phyloP scores from a whole-genome alignment of 345 rosid genomes.

The Clausena lansium region DNA sequence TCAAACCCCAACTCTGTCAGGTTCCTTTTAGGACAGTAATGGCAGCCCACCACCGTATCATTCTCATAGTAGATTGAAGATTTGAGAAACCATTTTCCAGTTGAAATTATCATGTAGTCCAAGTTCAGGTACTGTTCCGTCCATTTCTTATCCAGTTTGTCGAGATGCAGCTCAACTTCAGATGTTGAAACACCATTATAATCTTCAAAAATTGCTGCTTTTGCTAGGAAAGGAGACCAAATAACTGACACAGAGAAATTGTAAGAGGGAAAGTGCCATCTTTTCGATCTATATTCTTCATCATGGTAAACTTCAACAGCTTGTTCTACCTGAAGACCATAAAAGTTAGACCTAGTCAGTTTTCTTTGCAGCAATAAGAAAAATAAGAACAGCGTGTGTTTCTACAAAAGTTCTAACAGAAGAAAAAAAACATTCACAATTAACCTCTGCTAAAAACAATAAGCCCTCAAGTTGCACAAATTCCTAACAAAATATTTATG shows the following conservation, averaged over 20 bases:
- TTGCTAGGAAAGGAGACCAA: conserved; percentile 91
- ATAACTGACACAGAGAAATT: conserved; percentile 66
- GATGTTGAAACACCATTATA: conserved; percentile 72
- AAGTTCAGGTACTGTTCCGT: conserved; percentile 42
- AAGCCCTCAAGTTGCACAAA: not conserved
- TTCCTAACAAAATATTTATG: not conserved
- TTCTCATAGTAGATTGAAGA: conserved; percentile 80
- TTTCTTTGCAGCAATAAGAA: not conserved
- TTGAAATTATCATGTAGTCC: conserved; percentile 76
- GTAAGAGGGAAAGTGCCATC: conserved; percentile 73
- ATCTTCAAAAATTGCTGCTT: conserved; percentile 92
- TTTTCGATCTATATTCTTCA: conserved; percentile 63
- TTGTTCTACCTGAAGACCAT: conserved; percentile 58
- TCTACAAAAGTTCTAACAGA: not conserved
- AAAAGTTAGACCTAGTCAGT: not conserved
- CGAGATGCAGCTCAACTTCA: conserved; percentile 74
- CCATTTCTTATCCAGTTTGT: conserved; percentile 79
- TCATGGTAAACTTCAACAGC: conserved; percentile 82
- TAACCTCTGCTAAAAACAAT: not conserved
- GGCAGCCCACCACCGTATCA: conserved; percentile 65
- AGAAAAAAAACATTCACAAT: not conserved
- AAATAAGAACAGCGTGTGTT: not conserved
- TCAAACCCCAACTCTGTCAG: conserved; percentile 66
- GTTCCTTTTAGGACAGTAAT: conserved; percentile 64
- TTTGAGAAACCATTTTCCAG: conserved; percentile 97